phyloP scores from a whole-genome alignment of 2,329 filamentous ascomycete genomes.

The Parasarocladium wereldwijsianum region DNA sequence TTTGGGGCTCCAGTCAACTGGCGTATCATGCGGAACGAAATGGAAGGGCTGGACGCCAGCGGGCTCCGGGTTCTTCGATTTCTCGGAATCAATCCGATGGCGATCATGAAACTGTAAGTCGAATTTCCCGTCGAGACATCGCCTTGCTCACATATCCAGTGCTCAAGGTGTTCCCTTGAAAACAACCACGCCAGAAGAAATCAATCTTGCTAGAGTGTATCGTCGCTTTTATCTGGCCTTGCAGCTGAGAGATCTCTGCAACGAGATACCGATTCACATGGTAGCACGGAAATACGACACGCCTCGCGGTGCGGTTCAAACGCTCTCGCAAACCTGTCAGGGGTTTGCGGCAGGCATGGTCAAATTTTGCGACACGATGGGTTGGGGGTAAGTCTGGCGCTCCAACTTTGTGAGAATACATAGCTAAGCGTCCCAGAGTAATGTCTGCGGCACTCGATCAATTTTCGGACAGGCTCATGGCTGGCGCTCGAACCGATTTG shows the following conservation, averaged over 20 bases:
- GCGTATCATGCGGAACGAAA: constrained; percentile 56
- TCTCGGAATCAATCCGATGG: constrained; percentile 51
- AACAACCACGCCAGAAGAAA: constrained; percentile 45
- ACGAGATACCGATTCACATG: constrained; percentile 55
- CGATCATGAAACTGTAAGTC: constrained; percentile 51
- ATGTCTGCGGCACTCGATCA: constrained; percentile 60
- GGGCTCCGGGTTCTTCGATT: constrained; percentile 53
- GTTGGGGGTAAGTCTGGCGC: constrained; percentile 39
- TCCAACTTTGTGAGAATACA: neutral
- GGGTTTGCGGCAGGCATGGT: constrained; percentile 69
- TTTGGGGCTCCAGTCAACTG: constrained; percentile 47
- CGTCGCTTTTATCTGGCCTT: constrained; percentile 61
- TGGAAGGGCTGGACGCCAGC: constrained; percentile 57
- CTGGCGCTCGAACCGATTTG: constrained; percentile 56
- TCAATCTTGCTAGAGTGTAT: constrained; percentile 48
- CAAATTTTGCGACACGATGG: constrained; percentile 66
- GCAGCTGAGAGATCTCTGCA: constrained; percentile 66
- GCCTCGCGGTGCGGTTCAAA: constrained; percentile 57
- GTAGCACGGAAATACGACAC: constrained; percentile 58
- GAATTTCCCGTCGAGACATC: neutral
- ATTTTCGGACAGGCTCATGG: constrained; percentile 58
- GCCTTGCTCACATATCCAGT: constrained; percentile 24
- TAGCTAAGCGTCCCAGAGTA: constrained; percentile 29
- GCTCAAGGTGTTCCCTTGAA: constrained; percentile 51
- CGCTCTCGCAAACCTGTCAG: constrained; percentile 57